Conservation (phyloP, 2,329 filamentous ascomycete species). For the Fusarium newnesense region DNA sequence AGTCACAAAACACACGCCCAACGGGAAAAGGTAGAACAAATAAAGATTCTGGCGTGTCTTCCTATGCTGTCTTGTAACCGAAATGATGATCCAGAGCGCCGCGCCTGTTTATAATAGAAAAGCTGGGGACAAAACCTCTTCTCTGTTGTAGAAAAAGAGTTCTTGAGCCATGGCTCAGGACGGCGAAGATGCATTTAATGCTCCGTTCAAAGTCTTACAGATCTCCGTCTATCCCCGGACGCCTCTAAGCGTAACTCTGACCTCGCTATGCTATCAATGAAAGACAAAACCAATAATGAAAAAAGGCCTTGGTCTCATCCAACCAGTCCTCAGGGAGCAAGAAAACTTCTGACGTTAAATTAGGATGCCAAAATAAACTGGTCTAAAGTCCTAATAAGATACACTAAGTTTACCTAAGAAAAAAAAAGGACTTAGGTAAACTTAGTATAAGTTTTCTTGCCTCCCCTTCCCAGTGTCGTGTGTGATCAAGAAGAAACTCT, state of each 20-base stretch:
- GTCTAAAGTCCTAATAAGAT: neutral
- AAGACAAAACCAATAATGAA: neutral
- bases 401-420: neutral
- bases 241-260: constrained; percentile 6
- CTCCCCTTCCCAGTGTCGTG: neutral
- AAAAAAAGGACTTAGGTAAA: too few species aligned
- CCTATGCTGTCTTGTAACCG: neutral
- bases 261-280: neutral
- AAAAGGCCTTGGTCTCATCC: neutral
- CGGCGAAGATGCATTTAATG: neutral
- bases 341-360: neutral
- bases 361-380: neutral
- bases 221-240: constrained; percentile 3
- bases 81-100: neutral
- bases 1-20: neutral
- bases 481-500: neutral
- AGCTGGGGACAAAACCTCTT: neutral
- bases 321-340: neutral
- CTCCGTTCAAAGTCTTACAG: neutral
- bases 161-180: neutral
- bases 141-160: neutral
- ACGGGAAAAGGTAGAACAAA: neutral
- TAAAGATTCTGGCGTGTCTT: neutral
- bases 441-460: too few species aligned
- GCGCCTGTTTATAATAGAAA: neutral